These are phyloP conservation scores for Monilinia laxa DNA, from an alignment of 2,329 filamentous ascomycete species.

Conservation along the genomic window DNA sequence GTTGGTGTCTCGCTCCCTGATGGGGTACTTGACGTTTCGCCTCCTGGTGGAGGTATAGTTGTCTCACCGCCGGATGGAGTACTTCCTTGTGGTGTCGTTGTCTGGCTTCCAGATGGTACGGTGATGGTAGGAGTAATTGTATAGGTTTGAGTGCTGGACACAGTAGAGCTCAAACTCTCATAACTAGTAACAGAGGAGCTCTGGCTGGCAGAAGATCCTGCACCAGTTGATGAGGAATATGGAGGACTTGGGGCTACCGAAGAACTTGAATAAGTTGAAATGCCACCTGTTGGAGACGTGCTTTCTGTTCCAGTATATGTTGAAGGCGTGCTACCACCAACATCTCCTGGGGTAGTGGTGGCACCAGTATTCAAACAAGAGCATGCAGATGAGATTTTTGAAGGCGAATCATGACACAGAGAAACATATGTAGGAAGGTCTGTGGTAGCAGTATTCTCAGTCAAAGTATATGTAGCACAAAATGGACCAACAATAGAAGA, in stretches of 20 bases:
- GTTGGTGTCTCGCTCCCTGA: background rate
- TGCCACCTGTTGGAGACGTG: background rate
- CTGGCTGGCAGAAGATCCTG: conserved; percentile 19
- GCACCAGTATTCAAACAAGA: conserved; percentile 29
- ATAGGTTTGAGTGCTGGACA: conserved; percentile 1
- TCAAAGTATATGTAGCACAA: conserved; percentile 35
- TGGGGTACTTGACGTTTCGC: background rate
- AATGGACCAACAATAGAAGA: conserved; percentile 28
- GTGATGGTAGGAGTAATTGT: conserved; percentile 10
- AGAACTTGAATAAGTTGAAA: conserved; percentile 12
- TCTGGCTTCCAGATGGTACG: background rate
- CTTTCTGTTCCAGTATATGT: background rate
- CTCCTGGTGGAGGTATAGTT: background rate
- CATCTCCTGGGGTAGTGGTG: conserved; percentile 9
- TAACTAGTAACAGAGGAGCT: conserved; percentile 1
- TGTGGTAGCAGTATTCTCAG: conserved; percentile 28
- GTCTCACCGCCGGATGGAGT: conserved; percentile 9
- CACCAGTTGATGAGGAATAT: conserved; percentile 3
- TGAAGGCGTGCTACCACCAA: conserved; percentile 8
- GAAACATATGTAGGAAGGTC: conserved; percentile 34
- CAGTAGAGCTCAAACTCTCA: background rate
- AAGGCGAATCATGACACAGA: conserved; percentile 29
- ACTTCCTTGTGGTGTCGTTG: background rate
- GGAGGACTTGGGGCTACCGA: conserved; percentile 6
- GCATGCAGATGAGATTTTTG: conserved; percentile 34